Conservation (phyloP, 2,329 filamentous ascomycete genomes). For the Xenoacremonium recifei region DNA sequence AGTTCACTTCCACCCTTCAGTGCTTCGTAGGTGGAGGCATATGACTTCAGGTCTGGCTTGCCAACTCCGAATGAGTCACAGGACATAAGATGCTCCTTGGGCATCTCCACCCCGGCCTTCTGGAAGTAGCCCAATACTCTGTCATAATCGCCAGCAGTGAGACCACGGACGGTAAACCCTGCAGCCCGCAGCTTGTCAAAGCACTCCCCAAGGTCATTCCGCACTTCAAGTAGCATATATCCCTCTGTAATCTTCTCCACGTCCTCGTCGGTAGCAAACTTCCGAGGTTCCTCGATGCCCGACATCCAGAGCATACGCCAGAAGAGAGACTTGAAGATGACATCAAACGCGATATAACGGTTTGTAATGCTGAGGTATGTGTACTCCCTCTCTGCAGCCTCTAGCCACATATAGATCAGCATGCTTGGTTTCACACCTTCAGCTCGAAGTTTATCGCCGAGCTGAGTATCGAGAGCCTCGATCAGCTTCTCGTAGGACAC, state of each 20-base stretch:
- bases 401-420: slow-evolving; percentile 47
- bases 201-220: slow-evolving; percentile 40
- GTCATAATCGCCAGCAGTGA: slow-evolving; percentile 50
- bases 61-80: slow-evolving; percentile 48
- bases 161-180: slow-evolving; percentile 52
- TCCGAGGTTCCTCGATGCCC: slow-evolving; percentile 41
- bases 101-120: slow-evolving; percentile 47
- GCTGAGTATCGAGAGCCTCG: slow-evolving; percentile 36
- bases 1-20: slow-evolving; percentile 37
- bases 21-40: slow-evolving; percentile 40
- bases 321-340: slow-evolving; percentile 44
- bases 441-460: slow-evolving; percentile 39
- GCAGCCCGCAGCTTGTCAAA: slow-evolving; percentile 40
- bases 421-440: slow-evolving; percentile 39
- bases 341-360: slow-evolving; percentile 41
- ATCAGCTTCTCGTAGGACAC: slow-evolving; percentile 45
- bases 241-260: slow-evolving; percentile 35
- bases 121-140: slow-evolving; percentile 53
- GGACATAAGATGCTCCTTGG: slow-evolving; percentile 47
- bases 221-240: slow-evolving; percentile 35
- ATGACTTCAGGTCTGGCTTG: slow-evolving; percentile 49
- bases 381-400: slow-evolving; percentile 47
- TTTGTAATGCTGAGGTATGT: slow-evolving; percentile 46
- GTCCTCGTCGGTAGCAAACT: slow-evolving; percentile 42
- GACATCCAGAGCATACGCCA: slow-evolving; percentile 46